Percentiles rank a stretch among this genome's conserved stretches.
Conservation (phyloP, 2,329 filamentous ascomycete species). For the Sclerotinia spermophila region DNA sequence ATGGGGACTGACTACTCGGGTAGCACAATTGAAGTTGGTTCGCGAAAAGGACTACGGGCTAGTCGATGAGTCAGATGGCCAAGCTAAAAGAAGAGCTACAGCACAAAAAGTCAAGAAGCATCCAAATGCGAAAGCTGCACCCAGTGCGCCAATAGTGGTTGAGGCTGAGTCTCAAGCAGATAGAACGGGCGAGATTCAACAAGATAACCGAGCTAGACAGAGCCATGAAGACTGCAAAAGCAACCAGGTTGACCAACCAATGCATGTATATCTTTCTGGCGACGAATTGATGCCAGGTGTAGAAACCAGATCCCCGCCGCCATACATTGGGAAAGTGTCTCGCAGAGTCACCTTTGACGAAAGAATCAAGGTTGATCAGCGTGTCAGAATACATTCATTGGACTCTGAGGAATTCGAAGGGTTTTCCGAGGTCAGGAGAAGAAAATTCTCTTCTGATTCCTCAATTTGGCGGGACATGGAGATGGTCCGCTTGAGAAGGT, state of each 20-base stretch:
- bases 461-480: not conserved
- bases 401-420: not conserved
- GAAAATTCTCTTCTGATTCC: not conserved
- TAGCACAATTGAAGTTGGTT: conserved; percentile 22
- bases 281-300: not conserved
- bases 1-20: conserved; percentile 1
- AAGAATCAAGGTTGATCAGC: not conserved
- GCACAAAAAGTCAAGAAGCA: no score
- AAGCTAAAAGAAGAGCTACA: not conserved
- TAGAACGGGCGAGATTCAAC: not conserved
- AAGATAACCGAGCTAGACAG: not conserved
- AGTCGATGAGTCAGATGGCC: not conserved
- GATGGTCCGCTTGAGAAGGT: not conserved
- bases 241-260: not conserved
- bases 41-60: conserved; percentile 5
- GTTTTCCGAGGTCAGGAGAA: not conserved
- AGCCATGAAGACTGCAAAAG: not conserved
- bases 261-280: not conserved
- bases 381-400: not conserved
- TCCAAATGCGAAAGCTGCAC: not conserved
- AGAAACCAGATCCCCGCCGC: not conserved
- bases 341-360: not conserved
- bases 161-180: not conserved
- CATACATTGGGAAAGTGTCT: no score
- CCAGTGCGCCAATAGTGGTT: not conserved